Evolutionary conservation across 441 rosid genomes (phyloP).

Genomic region (Kokia cookei): DNA sequence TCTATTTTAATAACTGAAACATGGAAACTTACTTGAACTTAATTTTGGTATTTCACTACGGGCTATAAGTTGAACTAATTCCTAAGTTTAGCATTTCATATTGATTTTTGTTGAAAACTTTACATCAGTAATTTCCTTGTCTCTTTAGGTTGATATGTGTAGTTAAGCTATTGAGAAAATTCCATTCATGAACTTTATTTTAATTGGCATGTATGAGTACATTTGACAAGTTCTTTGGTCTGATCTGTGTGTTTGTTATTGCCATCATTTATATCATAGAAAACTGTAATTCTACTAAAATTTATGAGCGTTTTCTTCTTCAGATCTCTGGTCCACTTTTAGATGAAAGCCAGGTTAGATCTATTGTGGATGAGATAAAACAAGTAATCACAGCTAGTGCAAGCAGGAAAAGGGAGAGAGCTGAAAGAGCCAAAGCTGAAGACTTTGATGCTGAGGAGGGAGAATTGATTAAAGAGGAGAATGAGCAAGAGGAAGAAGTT

Average conservation of each 20-base stretch:
- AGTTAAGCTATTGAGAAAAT: not conserved
- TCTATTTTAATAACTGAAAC: not conserved
- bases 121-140: not conserved
- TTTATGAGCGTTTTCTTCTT: slow-evolving; percentile 19
- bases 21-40: not conserved
- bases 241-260: not conserved
- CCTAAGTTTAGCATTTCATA: not conserved
- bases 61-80: not conserved
- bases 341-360: slow-evolving; percentile 85
- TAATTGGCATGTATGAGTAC: not conserved
- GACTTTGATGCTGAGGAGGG: slow-evolving; percentile 99
- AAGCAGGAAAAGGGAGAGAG: slow-evolving; percentile 88
- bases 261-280: not conserved
- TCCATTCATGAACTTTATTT: not conserved
- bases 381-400: slow-evolving; percentile 96
- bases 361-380: slow-evolving; percentile 89
- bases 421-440: slow-evolving; percentile 92
- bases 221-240: not conserved
- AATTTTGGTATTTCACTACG: not conserved
- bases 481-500: slow-evolving; percentile 99
- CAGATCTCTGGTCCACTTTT: slow-evolving; percentile 83
- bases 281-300: slow-evolving; percentile 9
- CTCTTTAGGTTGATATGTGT: not conserved
- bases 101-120: slow-evolving; percentile 1
- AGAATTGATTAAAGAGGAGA: slow-evolving; percentile 96